These are phyloP conservation scores for Pichia sp. DNA, from an alignment of 1,139 yeast genomes.

Conservation along the genomic window DNA sequence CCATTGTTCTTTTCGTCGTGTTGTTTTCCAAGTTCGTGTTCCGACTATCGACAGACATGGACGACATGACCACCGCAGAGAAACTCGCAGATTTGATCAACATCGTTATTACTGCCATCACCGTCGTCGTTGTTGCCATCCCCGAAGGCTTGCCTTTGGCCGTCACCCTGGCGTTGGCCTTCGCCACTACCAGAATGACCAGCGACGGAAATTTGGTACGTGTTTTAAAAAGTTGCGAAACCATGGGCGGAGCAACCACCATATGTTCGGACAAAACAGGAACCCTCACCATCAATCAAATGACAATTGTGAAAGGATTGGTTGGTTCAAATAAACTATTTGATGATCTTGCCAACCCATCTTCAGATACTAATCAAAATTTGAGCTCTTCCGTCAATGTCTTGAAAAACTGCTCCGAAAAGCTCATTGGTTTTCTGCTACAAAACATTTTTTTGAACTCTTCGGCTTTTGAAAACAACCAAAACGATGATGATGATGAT, in stretches of 20 bases:
- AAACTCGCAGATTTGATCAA: constrained; percentile 83
- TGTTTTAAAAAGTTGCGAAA: constrained; percentile 89
- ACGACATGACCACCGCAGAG: constrained; percentile 52
- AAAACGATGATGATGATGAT: constrained; percentile 30
- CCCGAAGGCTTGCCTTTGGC: constrained; percentile 98
- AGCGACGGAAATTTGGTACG: constrained; percentile 95
- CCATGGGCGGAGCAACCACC: constrained; percentile 98
- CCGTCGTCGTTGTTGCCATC: constrained; percentile 93
- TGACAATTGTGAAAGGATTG: constrained; percentile 81
- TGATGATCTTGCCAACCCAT: constrained; percentile 36
- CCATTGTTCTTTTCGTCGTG: constrained; percentile 70
- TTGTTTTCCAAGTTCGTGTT: constrained; percentile 73
- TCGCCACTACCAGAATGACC: constrained; percentile 97
- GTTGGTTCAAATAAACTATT: constrained; percentile 47
- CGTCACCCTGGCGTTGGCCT: constrained; percentile 91
- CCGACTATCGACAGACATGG: constrained; percentile 47
- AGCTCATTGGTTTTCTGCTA: constrained; percentile 34
- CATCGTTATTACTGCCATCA: constrained; percentile 84
- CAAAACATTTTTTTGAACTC: constrained; percentile 74
- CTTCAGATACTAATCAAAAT: constrained; percentile 2
- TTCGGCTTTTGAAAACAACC: constrained; percentile 74
- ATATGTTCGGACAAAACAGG: constrained; percentile 97
- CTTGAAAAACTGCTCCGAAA: constrained; percentile 5
- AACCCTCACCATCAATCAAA: constrained; percentile 85
- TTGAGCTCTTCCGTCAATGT: neutral